Conservation (phyloP, 169 alveolate species). For the Cryptosporidium canis region DNA sequence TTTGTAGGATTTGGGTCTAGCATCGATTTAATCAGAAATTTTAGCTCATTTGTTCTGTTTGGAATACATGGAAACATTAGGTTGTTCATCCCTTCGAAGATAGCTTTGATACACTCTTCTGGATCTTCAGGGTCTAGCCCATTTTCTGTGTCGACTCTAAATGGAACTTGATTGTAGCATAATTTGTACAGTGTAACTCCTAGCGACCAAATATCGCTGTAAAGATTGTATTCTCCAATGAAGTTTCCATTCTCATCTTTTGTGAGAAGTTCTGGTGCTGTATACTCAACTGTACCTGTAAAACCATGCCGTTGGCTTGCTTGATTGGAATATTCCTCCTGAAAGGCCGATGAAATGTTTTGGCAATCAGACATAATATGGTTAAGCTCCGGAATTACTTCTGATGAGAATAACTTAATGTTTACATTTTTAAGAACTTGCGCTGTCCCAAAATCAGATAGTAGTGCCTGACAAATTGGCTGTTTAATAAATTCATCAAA, state of each 20-base stretch:
- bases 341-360: neutral
- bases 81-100: conserved; percentile 38
- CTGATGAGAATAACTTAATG: neutral
- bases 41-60: conserved; percentile 18
- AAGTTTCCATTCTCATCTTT: conserved; percentile 72
- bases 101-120: conserved; percentile 42
- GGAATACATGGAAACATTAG: conserved; percentile 38
- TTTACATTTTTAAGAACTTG: conserved; percentile 72
- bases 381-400: conserved; percentile 12
- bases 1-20: conserved; percentile 41
- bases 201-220: conserved; percentile 85
- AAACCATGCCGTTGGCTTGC: conserved; percentile 73
- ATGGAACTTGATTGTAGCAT: conserved; percentile 74
- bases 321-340: conserved; percentile 20
- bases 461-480: conserved; percentile 76
- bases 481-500: conserved; percentile 60
- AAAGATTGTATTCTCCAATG: conserved; percentile 71
- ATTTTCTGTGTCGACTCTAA: conserved; percentile 1
- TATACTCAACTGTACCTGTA: conserved; percentile 86
- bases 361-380: neutral
- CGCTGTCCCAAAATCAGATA: conserved; percentile 86
- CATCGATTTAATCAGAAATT: conserved; percentile 34
- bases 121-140: conserved; percentile 70
- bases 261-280: conserved; percentile 85
- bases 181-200: conserved; percentile 82